phyloP scores from a whole-genome alignment of 306 rosid genomes.

The Castanea crenata region DNA sequence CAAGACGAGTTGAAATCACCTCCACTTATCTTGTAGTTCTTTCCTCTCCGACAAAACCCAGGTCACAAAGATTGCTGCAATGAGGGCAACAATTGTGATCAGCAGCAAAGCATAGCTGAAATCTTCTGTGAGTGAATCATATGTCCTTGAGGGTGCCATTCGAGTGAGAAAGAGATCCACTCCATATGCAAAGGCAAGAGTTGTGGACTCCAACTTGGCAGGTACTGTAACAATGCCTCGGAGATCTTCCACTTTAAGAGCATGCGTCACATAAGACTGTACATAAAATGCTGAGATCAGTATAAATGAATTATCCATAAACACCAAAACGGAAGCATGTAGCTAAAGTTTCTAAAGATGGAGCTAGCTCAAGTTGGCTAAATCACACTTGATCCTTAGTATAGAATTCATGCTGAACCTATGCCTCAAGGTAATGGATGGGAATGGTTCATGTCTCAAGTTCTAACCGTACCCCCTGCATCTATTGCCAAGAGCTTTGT shows the following conservation, averaged over 20 bases:
- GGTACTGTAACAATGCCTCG: conserved; percentile 77
- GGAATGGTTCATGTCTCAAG: background rate
- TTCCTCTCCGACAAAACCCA: conserved; percentile 88
- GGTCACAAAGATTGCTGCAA: conserved; percentile 82
- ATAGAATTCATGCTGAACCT: background rate
- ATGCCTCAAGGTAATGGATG: background rate
- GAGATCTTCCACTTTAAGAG: conserved; percentile 87
- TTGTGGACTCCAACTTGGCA: conserved; percentile 93
- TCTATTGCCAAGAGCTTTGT: too few relatives aligned
- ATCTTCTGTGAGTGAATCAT: conserved; percentile 97
- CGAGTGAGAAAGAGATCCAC: conserved; percentile 89
- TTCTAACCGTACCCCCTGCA: too few relatives aligned
- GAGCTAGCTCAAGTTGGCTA: background rate
- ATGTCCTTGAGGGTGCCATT: conserved; percentile 88
- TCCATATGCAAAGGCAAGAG: conserved; percentile 86
- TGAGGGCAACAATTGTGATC: conserved; percentile 78
- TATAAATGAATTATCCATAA: conserved; percentile 9
- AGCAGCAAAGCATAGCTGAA: conserved; percentile 99
- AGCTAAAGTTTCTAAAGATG: conserved; percentile 1
- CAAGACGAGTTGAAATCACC: conserved; percentile 44
- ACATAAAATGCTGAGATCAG: conserved; percentile 18
- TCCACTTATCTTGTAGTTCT: conserved; percentile 93
- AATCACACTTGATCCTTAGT: background rate
- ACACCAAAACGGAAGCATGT: background rate
- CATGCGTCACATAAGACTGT: conserved; percentile 88